Percentiles rank a stretch among this genome's conserved stretches.
These are phyloP conservation scores for Tylopilus sp. DNA, from an alignment of 768 basidiomycete species.

Conservation along the genomic window DNA sequence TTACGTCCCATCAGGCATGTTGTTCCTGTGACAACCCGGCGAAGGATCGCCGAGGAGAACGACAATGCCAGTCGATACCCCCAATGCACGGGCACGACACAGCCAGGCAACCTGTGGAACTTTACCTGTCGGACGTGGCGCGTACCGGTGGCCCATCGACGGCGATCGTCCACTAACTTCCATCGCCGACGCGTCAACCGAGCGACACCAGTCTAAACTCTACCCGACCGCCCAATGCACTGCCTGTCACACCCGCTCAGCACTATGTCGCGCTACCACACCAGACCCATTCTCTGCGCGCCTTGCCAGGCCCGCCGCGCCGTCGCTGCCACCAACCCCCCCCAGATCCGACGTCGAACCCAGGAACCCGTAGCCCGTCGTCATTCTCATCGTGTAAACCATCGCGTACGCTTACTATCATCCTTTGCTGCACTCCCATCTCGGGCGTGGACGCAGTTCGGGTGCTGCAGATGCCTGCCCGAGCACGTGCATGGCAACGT, in stretches of 20 bases:
- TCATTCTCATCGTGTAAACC: neutral
- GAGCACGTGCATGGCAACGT: neutral
- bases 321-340: no score
- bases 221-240: neutral
- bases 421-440: neutral
- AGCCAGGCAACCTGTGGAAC: neutral
- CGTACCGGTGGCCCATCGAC: neutral
- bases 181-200: no score
- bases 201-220: no score
- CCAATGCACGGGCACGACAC: no score
- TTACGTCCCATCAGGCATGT: no score
- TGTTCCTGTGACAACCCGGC: no score
- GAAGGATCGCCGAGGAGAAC: no score
- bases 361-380: slow-evolving; percentile 4
- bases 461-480: slow-evolving; percentile 14
- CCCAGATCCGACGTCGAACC: neutral
- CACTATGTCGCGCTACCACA: neutral
- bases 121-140: neutral
- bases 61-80: no score
- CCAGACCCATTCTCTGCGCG: slow-evolving; percentile 6
- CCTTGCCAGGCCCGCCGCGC: slow-evolving; percentile 7
- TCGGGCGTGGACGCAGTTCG: slow-evolving; percentile 17
- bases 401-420: neutral
- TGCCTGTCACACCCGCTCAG: slow-evolving; percentile 9
- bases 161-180: no score